Percentiles rank a stretch among this genome's conserved stretches.
Evolutionary conservation across 2,329 filamentous ascomycete species (phyloP).

Genomic region (Hansfordia pulvinata): DNA sequence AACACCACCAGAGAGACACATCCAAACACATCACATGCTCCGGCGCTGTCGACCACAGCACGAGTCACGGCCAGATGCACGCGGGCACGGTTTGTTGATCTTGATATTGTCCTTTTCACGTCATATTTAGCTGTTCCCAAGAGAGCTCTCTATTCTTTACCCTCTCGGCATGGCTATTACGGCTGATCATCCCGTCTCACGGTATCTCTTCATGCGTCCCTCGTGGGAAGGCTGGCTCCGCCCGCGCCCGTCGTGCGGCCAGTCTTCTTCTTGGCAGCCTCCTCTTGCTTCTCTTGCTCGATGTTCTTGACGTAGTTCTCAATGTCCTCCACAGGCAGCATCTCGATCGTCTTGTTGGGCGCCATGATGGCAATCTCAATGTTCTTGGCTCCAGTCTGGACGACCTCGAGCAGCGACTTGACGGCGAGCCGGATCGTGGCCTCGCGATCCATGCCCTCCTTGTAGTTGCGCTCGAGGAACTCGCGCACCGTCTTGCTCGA

Average conservation of each 20-base stretch:
- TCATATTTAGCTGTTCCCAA: no score
- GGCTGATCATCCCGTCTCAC: no score
- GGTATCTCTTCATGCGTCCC: no score
- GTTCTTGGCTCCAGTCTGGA: conserved; percentile 98
- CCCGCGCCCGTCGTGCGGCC: conserved; percentile 58
- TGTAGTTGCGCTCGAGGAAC: conserved; percentile 97
- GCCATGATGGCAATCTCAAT: conserved; percentile 99
- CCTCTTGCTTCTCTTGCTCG: conserved; percentile 98
- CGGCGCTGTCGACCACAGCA: no score
- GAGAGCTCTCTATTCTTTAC: no score
- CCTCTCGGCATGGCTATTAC: no score
- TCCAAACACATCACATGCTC: no score
- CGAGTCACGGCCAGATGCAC: no score
- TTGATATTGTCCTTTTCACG: no score
- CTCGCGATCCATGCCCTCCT: conserved; percentile 93
- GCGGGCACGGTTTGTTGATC: no score
- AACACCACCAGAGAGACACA: no score
- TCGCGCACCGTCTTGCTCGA: conserved; percentile 98
- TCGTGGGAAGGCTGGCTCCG: conserved; percentile 62
- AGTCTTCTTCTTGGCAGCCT: conserved; percentile 93
- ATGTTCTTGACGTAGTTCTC: conserved; percentile 97
- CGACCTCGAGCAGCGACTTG: conserved; percentile 94
- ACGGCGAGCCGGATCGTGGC: conserved; percentile 93
- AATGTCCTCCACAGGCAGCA: conserved; percentile 90
- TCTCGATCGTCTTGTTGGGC: conserved; percentile 79